phyloP scores from a whole-genome alignment of 768 basidiomycete genomes.

The Tylopilus sp. region DNA sequence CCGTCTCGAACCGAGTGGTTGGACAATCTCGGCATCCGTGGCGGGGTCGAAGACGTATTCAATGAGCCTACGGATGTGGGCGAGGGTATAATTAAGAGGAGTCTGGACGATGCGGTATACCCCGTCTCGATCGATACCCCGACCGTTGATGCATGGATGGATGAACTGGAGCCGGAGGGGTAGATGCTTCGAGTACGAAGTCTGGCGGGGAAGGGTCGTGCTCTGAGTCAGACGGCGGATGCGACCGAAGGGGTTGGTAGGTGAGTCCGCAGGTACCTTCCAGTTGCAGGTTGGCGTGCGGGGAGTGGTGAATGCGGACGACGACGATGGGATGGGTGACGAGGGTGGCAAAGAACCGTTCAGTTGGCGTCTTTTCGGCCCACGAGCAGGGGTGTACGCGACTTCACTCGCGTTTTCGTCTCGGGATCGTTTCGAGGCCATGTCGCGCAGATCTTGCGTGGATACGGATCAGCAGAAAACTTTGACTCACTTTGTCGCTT shows the following conservation, averaged over 20 bases:
- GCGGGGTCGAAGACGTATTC: conserved; percentile 51
- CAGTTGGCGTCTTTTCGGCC: conserved; percentile 25
- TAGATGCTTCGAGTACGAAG: conserved; percentile 57
- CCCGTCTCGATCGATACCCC: conserved; percentile 39
- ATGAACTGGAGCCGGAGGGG: conserved; percentile 62
- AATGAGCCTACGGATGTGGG: conserved; percentile 59
- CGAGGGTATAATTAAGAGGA: conserved; percentile 66
- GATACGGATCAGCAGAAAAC: background rate
- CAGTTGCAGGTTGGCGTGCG: conserved; percentile 41
- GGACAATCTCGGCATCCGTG: conserved; percentile 22
- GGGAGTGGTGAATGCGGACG: conserved; percentile 27
- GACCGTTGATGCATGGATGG: conserved; percentile 28
- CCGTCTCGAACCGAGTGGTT: conserved; percentile 17
- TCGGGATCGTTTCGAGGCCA: conserved; percentile 31
- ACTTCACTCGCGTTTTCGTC: conserved; percentile 24
- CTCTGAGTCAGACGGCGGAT: conserved; percentile 40
- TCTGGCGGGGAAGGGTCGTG: conserved; percentile 38
- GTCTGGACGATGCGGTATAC: conserved; percentile 66
- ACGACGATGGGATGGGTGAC: conserved; percentile 27
- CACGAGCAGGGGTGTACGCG: conserved; percentile 30
- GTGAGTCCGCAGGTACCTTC: conserved; percentile 58
- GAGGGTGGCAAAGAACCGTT: conserved; percentile 24
- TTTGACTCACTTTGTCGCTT: background rate
- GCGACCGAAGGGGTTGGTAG: conserved; percentile 67
- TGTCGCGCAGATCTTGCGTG: background rate